Base-by-base conservation (phyloP, 2,329 filamentous ascomycete genomes). In the Trichophyton verrucosum region DNA sequence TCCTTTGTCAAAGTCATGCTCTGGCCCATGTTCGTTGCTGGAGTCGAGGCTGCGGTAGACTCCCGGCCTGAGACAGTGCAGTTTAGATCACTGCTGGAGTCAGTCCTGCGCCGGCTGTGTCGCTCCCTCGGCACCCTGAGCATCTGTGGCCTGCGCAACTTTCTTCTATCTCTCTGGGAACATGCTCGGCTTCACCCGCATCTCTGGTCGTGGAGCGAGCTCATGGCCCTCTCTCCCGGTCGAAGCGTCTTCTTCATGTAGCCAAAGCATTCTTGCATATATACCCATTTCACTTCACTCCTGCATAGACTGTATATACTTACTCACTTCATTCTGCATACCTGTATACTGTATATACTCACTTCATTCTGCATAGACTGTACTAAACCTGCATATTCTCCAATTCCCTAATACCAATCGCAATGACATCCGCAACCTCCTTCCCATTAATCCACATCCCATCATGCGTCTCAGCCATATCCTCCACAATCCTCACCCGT, bases 371-470 rank as follows among this genome's bases (percentile, higher is more conserved):
- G 22, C 22, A 24, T 27, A 30, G 15, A n/a, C 5, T 11, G 3
- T 9, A 8, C 24, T 53, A 53, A 5, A 30, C 24, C 2, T 60
- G 64, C 66, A 71, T 65, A n/a, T 64, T 61, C 59, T 64, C 59
- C 9, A 75, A 27, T 63, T 69, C 67, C 17, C 66, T 62, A 57
- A 75, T 65, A 3, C 73, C 67, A 49, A 64, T 68, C 4, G 66
- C 60, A 57, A 78, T 70, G 2, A 71, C 72, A 42, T 65, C 68
- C 11, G 74, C 75, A 64, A 78, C 64, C 62, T 75, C 73, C 17
- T 70, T 68, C 2, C 75, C 75, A 40, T 72, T 68, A 24, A 66
- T 64, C 75, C 76, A 78, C 7, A 74, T 69, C 17, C 76, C 73
- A 64, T 77, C 71, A 68, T 78, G 76, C 20, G 65, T 62, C 9